Evolutionary conservation across 2,329 filamentous ascomycete genomes (phyloP).

Genomic region (Fusarium scirpi): DNA sequence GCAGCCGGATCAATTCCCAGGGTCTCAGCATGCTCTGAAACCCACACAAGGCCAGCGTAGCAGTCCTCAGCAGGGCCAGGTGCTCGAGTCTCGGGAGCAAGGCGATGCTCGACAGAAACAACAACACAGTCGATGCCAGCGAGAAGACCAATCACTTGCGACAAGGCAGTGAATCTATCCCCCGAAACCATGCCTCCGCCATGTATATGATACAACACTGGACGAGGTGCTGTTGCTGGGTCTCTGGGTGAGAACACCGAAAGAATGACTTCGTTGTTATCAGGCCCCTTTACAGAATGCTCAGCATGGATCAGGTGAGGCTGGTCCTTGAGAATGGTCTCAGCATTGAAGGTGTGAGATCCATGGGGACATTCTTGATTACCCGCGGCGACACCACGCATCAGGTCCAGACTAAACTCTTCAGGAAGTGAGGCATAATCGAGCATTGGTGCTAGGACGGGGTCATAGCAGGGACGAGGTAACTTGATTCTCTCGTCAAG

Average conservation of each 20-base stretch:
- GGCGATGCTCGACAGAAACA: constrained; percentile 7
- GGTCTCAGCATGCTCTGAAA: not conserved
- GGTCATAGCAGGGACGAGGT: not conserved
- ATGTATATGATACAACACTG: constrained; percentile 13
- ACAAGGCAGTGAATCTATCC: not conserved
- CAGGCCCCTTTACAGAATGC: not conserved
- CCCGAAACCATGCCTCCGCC: constrained; percentile 10
- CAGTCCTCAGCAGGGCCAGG: constrained; percentile 12
- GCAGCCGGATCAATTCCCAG: not conserved
- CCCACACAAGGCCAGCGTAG: constrained; percentile 3
- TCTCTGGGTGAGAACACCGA: not conserved
- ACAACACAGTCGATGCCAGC: not conserved
- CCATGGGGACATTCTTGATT: constrained; percentile 11
- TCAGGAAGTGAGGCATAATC: constrained; percentile 14
- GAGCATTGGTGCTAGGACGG: not conserved
- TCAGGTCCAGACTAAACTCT: constrained; percentile 10
- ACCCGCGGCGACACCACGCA: constrained; percentile 8
- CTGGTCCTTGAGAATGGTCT: not conserved
- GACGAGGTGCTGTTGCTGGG: not conserved
- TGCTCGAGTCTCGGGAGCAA: not conserved
- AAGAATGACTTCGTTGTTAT: not conserved
- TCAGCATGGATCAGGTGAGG: constrained; percentile 3
- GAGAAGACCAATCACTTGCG: not conserved
- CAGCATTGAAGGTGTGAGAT: constrained; percentile 4
- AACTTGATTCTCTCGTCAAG: constrained; percentile 9